Base-by-base conservation (phyloP, 1,284 basidiomycete species). In the Cryptococcus jaspeensis region DNA sequence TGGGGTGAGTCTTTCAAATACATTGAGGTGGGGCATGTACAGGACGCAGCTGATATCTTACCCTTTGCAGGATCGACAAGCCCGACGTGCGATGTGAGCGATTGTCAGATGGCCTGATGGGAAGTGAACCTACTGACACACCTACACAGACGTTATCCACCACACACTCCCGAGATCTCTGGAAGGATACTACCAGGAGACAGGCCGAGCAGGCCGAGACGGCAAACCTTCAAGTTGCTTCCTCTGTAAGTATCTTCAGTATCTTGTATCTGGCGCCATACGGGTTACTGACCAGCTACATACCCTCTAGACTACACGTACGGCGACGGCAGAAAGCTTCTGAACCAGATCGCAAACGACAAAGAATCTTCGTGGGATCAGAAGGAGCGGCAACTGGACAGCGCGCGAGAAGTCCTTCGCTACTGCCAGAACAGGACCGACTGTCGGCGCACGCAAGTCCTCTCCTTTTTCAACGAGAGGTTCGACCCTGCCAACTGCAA, bases 381-480 rank as follows among this genome's bases (percentile, higher is more conserved):
- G 61, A 84, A 84, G 64, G 79, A 83, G 48, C 82, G 85, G 13
- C 84, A 85, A 60, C 76, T 80, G 46, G 81, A 82, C 22, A 83
- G 82, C 32, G 73, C 89, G 32, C 70, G 78, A 4, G 79, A 81
- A n/a, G 84, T 90, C 42, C 81, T 87, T 13, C 79, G 84, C 52
- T 99, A 87, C 75, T 94, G 90, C 75, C 74, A 80, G 55, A 92
- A 97, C 76, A 82, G 84, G 56, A 85, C 86, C 38, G 89, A 92
- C 65, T 99, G 95, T 70, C 87, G 96, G 9, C 86, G 96, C 1
- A 82, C 84, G 2, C 89, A 92, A 68, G 81, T 99, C 18, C 82
- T 99, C 4, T 64, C 77, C 1, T 79, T 80, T 67, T 77, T 79
- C 56, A 76, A 72, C 54, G 79, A 80, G 56, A 62, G 56, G 3